Evolutionary conservation across 768 basidiomycete genomes (phyloP).

Genomic region (Kwoniella pini): DNA sequence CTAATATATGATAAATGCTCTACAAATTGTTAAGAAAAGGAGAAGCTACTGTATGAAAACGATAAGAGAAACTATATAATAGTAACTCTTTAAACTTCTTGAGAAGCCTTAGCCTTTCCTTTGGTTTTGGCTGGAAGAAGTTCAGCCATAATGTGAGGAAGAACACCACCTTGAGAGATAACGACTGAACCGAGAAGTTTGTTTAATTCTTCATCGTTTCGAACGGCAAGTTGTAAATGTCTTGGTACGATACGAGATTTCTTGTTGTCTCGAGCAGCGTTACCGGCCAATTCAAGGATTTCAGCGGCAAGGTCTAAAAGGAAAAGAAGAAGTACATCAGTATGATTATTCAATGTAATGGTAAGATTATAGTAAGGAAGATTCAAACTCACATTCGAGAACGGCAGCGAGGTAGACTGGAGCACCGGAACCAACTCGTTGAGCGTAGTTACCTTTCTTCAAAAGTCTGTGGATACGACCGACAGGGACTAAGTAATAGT

Average conservation of each 20-base stretch:
- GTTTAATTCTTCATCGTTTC: constrained; percentile 82
- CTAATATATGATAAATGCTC: not conserved
- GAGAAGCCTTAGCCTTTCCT: constrained; percentile 49
- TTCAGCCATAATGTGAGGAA: constrained; percentile 69
- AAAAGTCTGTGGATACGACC: constrained; percentile 88
- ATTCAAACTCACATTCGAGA: constrained; percentile 63
- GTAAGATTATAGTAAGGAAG: constrained; percentile 3
- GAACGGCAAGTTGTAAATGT: constrained; percentile 87
- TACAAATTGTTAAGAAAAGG: not conserved
- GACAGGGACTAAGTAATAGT: constrained; percentile 67
- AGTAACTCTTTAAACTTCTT: constrained; percentile 47
- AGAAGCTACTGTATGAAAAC: not conserved
- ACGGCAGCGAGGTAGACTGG: constrained; percentile 90
- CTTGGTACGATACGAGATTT: constrained; percentile 93
- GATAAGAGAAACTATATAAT: not conserved
- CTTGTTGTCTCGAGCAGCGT: constrained; percentile 74
- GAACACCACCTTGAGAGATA: constrained; percentile 87
- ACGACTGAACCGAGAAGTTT: constrained; percentile 80
- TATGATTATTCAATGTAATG: not conserved
- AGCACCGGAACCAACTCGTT: constrained; percentile 85
- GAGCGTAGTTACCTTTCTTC: constrained; percentile 79
- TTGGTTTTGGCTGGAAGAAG: constrained; percentile 59
- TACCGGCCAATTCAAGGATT: constrained; percentile 86
- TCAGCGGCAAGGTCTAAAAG: constrained; percentile 77
- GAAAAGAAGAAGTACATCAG: constrained; percentile 2